Evolutionary conservation across 225 moss, liverwort and hornwort genomes (phyloP).

Genomic region (Bryum argenteum): DNA sequence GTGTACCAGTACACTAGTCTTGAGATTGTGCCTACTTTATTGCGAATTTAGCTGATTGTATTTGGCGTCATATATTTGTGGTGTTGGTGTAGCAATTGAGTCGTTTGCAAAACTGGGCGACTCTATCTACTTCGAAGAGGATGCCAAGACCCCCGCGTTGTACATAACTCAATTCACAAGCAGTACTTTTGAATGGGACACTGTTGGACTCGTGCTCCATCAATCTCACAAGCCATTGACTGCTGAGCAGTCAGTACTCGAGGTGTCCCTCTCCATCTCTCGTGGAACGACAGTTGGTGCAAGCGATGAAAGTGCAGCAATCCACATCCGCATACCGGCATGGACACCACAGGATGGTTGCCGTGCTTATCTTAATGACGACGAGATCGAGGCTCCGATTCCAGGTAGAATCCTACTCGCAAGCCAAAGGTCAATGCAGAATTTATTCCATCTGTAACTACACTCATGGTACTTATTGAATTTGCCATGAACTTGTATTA

Average conservation of each 20-base stretch:
- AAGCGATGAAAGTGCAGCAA: slow-evolving; percentile 27
- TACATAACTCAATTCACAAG: slow-evolving; percentile 70
- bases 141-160: slow-evolving; percentile 39
- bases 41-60: slow-evolving; percentile 8
- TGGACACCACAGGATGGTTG: slow-evolving; percentile 45
- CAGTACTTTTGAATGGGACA: slow-evolving; percentile 74
- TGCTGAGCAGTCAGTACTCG: slow-evolving; percentile 57
- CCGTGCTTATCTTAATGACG: slow-evolving; percentile 46
- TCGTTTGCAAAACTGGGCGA: slow-evolving; percentile 97
- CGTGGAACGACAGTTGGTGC: slow-evolving; percentile 30
- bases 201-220: slow-evolving; percentile 62
- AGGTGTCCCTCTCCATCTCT: slow-evolving; percentile 55
- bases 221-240: slow-evolving; percentile 58
- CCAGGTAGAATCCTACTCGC: slow-evolving; percentile 55
- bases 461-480: neutral
- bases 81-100: slow-evolving; percentile 67
- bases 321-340: slow-evolving; percentile 52
- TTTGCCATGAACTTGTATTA: neutral
- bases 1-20: slow-evolving; percentile 7
- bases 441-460: slow-evolving; percentile 4
- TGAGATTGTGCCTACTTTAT: slow-evolving; percentile 1
- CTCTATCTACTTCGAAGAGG: slow-evolving; percentile 90
- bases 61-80: slow-evolving; percentile 21
- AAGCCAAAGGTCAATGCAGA: slow-evolving; percentile 11
- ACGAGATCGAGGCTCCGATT: slow-evolving; percentile 49